Percentiles rank a stretch among this genome's conserved stretches.
Evolutionary conservation across 106 monocot genomes (phyloP).

Genomic region (Allium sativum): DNA sequence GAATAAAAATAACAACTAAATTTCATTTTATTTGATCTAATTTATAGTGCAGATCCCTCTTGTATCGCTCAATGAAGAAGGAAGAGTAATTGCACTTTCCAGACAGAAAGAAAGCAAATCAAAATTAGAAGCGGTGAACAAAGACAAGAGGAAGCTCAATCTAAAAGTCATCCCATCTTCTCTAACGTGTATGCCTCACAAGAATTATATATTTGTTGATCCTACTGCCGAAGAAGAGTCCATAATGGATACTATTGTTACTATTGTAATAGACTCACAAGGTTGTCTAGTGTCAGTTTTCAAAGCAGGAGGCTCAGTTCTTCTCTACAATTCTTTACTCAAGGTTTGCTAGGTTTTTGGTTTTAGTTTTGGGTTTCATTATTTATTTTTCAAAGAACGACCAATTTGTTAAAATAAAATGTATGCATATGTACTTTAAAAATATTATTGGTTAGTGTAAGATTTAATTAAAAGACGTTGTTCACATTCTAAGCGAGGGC

Average conservation of each 20-base stretch:
- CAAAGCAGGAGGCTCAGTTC: conserved; percentile 73
- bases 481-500: too few relatives aligned
- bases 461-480: too few relatives aligned
- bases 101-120: conserved; percentile 36
- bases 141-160: conserved; percentile 73
- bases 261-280: conserved; percentile 36
- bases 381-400: too few relatives aligned
- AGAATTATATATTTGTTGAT: conserved; percentile 67
- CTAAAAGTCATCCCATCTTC: conserved; percentile 56
- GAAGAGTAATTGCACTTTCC: conserved; percentile 62
- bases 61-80: conserved; percentile 81
- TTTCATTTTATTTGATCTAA: not conserved
- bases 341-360: conserved; percentile 20
- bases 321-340: conserved; percentile 34
- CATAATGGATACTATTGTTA: conserved; percentile 68
- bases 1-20: not conserved
- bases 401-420: too few relatives aligned
- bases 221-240: conserved; percentile 91
- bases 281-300: conserved; percentile 39
- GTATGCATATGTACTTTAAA: too few relatives aligned
- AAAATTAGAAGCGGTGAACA: conserved; percentile 60
- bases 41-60: conserved; percentile 88
- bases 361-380: too few relatives aligned
- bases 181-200: conserved; percentile 71
- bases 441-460: too few relatives aligned